Evolutionary conservation across 2,329 filamentous ascomycete species (phyloP), one percentile per base, ranked within the genome.

Genomic region (Pseudogymnoascus pannorum): DNA sequence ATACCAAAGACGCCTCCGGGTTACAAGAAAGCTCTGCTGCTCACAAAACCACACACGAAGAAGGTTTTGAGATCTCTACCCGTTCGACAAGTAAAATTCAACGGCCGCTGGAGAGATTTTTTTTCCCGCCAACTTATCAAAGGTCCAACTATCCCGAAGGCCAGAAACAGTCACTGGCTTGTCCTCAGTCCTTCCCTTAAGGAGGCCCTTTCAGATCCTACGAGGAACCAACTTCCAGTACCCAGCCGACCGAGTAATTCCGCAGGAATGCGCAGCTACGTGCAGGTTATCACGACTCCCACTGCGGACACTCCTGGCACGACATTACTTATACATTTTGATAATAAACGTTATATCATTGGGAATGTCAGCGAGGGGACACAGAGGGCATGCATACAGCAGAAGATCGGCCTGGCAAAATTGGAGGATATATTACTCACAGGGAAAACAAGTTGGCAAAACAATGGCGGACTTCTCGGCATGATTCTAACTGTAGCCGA

Each of bases 241-340:
- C n/a, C 31, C 18, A 42, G 14, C 24, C 57, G 12, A 42, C 31
- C 4, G 8, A n/a, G 5, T 12, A 42, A 58, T 6, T 5, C 9
- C 3, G 16, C 2, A 16, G 44, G 14, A 24, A 96, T 96, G 92
- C 81, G 86, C 68, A 87, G 82, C 71, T 85, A 79, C 68, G 79
- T 92, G 61, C 87, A 95, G 73, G 76, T 97, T 68, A 74, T 93
- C 64, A 88, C 87, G 16, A 89, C 88, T 63, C 93, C 93, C 12
- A 94, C 93, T 66, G 88, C 87, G 63, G 94, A 99, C 75, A 96
- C 92, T 18, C 84, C 87, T 1, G 93, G 93, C 60, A 90, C 91
- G 2, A 83, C 84, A 58, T 73, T 97, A 31, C 72, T 91, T 36
- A 78, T 99, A 5, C 87, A 93, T 71, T 92, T 92, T 70, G 89